Base-by-base conservation (phyloP, 169 alveolate genomes). In the Plasmodium gallinaceum region DNA sequence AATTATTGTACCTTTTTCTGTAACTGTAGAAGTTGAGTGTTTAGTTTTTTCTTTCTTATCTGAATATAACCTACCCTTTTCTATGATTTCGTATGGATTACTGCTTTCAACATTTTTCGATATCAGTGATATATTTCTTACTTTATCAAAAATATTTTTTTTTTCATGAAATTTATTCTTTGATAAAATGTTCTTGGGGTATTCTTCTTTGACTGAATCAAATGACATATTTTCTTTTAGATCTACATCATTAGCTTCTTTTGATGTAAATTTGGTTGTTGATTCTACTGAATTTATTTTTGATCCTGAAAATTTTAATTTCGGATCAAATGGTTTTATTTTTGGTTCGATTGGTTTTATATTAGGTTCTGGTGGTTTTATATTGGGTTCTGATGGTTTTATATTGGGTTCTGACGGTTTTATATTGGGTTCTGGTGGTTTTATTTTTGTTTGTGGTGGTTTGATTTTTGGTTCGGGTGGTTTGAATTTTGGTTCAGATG, bases 91-190 rank as follows among this genome's bases (percentile, higher is more conserved):
- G 8, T 22, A 52, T 20, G 66, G 61, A 48, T n/a, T 71, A 5
- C 7, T 48, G 39, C 18, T 14, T 10, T 57, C 66, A 24, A 24
- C 14, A 12, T 51, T 61, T 51, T 72, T 72, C 0, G 62, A 4
- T 43, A 16, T 72, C 8, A 37, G 54, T 24, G 54, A 0, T 2
- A 39, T 48, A 10, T 12, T 60, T 26, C 39, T 52, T 42, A 72
- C 48, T 42, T 72, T 54, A 52, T 18, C 52, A 26, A 51, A 52
- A 26, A 52, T 60, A 32, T 43, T 72, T 3, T 26, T 20, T n/a
- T 16, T 72, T 54, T 52, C 69, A 72, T 12, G 16, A 20, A 22
- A 72, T 60, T 72, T 72, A 20, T 39, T 72, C 18, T 52, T 72
- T 12, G 20, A 16, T 60, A 72, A 39, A 18, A 22, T 26, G 37